Evolutionary conservation across 306 rosid genomes (phyloP).

Genomic region (Rosa persica): DNA sequence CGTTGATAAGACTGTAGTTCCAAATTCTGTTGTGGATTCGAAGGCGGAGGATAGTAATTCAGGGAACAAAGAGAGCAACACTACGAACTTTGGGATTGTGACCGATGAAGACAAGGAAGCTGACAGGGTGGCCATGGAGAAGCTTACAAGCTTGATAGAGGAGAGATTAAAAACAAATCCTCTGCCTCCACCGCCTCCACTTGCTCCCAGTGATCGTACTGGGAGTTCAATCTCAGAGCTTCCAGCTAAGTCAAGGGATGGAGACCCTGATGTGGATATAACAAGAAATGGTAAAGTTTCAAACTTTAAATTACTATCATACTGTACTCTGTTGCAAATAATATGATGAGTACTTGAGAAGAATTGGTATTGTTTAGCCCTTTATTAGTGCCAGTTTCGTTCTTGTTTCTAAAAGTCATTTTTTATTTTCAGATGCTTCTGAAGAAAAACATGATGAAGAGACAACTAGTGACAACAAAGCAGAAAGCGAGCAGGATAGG

Average conservation of each 20-base stretch:
- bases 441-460: constrained; percentile 79
- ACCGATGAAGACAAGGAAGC: constrained; percentile 84
- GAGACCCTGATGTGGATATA: constrained; percentile 58
- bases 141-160: constrained; percentile 73
- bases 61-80: constrained; percentile 59
- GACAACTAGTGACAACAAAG: constrained; percentile 58
- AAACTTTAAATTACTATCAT: constrained; percentile 18
- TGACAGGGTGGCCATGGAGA: constrained; percentile 64
- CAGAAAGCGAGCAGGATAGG: constrained; percentile 65
- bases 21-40: constrained; percentile 46
- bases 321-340: neutral
- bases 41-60: constrained; percentile 60
- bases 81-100: constrained; percentile 65
- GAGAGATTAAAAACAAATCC: constrained; percentile 88
- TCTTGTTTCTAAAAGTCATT: constrained; percentile 9
- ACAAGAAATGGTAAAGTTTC: constrained; percentile 61
- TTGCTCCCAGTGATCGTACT: constrained; percentile 50
- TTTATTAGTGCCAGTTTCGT: neutral
- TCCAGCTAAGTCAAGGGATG: constrained; percentile 68
- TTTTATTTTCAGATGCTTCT: constrained; percentile 51
- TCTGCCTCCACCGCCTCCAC: constrained; percentile 76
- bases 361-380: neutral
- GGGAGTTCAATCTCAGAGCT: constrained; percentile 46
- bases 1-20: constrained; percentile 44
- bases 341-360: neutral